Conservation (phyloP, 164 flowering plant genomes). For the Vitis rotundifolia region DNA sequence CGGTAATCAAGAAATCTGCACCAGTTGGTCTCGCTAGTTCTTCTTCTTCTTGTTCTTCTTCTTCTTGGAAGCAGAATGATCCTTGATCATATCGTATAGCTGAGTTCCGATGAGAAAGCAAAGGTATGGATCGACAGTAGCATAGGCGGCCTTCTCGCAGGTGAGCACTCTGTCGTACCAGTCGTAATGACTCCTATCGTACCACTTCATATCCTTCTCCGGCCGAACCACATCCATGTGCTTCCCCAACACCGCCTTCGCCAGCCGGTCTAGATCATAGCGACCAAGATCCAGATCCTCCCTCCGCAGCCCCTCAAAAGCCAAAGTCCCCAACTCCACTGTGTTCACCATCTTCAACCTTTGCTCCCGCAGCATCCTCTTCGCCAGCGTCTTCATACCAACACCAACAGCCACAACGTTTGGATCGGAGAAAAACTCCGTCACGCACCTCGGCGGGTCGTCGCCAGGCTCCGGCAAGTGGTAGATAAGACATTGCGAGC, state of each 20-base stretch:
- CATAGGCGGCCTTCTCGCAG: neutral
- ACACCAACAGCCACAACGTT: neutral
- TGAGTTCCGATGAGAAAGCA: neutral
- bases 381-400: neutral
- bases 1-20: too few species aligned
- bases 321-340: neutral
- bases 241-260: slow-evolving; percentile 13
- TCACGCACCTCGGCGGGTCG: neutral
- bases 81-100: neutral
- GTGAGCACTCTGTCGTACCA: neutral
- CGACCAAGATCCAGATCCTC: neutral
- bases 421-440: neutral
- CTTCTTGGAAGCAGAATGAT: too few species aligned
- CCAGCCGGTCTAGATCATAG: slow-evolving; percentile 1
- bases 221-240: slow-evolving; percentile 3
- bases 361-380: neutral
- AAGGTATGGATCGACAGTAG: slow-evolving; percentile 1
- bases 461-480: neutral
- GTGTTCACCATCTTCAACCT: neutral
- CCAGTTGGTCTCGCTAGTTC: too few species aligned
- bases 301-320: neutral
- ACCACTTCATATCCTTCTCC: neutral
- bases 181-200: neutral
- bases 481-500: slow-evolving; percentile 9
- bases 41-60: too few species aligned